Evolutionary conservation across 139 green algal genomes (phyloP).

Genomic region (Micromonas commoda): DNA sequence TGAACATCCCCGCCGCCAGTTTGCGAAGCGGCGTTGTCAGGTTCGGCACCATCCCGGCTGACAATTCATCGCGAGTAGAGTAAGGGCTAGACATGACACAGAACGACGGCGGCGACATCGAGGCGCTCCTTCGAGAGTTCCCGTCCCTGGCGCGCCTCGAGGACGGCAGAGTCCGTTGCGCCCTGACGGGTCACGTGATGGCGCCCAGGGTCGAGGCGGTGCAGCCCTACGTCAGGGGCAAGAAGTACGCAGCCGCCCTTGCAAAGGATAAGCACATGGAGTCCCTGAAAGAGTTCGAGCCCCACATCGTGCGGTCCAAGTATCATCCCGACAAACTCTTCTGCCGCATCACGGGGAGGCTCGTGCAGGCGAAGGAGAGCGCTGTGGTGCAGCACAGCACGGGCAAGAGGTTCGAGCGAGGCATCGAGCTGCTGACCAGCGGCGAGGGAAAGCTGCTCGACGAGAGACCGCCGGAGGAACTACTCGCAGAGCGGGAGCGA

Average conservation of each 20-base stretch:
- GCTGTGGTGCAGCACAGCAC: neutral
- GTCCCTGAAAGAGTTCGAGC: neutral
- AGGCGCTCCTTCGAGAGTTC: neutral
- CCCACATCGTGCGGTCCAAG: neutral
- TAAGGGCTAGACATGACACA: too few relatives aligned
- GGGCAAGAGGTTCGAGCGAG: slow-evolving; percentile 8
- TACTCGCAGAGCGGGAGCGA: neutral
- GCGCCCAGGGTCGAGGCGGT: neutral
- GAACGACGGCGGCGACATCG: neutral
- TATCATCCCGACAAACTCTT: neutral
- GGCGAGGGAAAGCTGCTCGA: neutral
- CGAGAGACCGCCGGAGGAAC: neutral
- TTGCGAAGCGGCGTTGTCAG: too few relatives aligned
- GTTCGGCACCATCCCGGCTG: too few relatives aligned
- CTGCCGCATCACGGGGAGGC: neutral
- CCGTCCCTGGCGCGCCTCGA: neutral
- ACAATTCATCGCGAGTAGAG: too few relatives aligned
- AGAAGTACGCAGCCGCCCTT: neutral
- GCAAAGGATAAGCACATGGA: neutral
- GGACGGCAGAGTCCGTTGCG: neutral
- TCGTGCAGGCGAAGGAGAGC: neutral
- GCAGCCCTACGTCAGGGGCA: neutral
- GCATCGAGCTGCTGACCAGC: neutral
- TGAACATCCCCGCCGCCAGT: too few relatives aligned
- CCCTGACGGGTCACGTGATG: neutral